Evolutionary conservation across 208 protist species (phyloP).

Genomic region (Zelonia costaricensis): DNA sequence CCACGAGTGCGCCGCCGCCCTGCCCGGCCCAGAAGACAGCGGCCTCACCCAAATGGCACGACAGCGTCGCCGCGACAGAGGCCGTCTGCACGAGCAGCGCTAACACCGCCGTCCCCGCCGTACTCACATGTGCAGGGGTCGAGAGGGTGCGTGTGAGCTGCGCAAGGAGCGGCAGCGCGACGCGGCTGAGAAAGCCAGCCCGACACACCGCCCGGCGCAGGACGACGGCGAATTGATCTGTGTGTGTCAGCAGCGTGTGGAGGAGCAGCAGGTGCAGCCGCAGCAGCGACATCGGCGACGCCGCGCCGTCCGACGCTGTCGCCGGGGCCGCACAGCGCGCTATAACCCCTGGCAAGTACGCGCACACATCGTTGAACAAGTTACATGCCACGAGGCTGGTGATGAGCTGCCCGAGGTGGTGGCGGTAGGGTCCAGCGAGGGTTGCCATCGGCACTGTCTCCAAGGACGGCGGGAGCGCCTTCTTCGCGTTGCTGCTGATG

Average conservation of each 20-base stretch:
- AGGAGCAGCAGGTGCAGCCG: slow-evolving; percentile 17
- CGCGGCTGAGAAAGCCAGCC: not conserved
- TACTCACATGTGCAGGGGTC: not conserved
- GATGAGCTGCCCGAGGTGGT: slow-evolving; percentile 32
- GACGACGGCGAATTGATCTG: slow-evolving; percentile 8
- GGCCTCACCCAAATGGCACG: slow-evolving; percentile 9
- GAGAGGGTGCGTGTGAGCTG: no score
- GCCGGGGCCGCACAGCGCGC: not conserved
- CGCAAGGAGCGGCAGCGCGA: slow-evolving; percentile 16
- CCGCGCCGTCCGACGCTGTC: not conserved
- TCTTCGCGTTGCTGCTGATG: slow-evolving; percentile 10
- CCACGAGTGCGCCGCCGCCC: no score
- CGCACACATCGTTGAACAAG: slow-evolving; percentile 10
- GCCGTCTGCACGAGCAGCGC: slow-evolving; percentile 11
- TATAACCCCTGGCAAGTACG: slow-evolving; percentile 6
- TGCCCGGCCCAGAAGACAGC: slow-evolving; percentile 10
- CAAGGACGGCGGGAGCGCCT: not conserved
- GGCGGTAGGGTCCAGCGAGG: slow-evolving; percentile 25
- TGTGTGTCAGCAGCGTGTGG: slow-evolving; percentile 18
- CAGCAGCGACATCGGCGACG: not conserved
- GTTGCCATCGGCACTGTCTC: slow-evolving; percentile 12
- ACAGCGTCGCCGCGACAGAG: slow-evolving; percentile 16
- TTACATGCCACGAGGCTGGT: slow-evolving; percentile 12
- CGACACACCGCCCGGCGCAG: slow-evolving; percentile 13
- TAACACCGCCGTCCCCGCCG: not conserved